These are phyloP conservation scores for Colletotrichum spaethianum DNA, from an alignment of 2,329 filamentous ascomycete species.

Conservation along the genomic window DNA sequence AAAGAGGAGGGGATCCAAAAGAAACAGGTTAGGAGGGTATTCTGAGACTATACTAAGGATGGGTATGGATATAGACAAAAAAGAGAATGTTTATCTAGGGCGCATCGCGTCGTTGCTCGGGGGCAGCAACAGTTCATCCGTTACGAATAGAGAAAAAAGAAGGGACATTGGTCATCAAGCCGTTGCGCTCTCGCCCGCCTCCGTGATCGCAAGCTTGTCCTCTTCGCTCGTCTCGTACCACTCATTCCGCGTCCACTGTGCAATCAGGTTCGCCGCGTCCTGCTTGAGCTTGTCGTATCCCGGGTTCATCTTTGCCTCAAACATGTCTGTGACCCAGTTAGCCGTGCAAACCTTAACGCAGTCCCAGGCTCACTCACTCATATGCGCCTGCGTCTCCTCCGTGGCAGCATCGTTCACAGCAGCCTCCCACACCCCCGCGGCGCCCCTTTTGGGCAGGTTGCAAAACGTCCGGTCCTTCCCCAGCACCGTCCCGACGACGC, in stretches of 20 bases:
- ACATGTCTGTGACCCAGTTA: slow-evolving; percentile 71
- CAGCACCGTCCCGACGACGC: slow-evolving; percentile 70
- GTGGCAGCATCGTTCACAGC: slow-evolving; percentile 83
- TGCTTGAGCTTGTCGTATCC: slow-evolving; percentile 78
- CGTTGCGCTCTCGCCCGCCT: slow-evolving; percentile 34
- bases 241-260: slow-evolving; percentile 73
- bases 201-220: slow-evolving; percentile 45
- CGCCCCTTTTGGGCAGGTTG: slow-evolving; percentile 75
- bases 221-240: slow-evolving; percentile 75
- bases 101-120: slow-evolving; percentile 16
- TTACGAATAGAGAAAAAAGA: background rate
- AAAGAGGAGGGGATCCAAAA: background rate
- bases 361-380: slow-evolving; percentile 62
- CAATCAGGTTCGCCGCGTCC: slow-evolving; percentile 75
- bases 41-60: slow-evolving; percentile 6
- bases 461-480: slow-evolving; percentile 89
- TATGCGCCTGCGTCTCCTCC: slow-evolving; percentile 88
- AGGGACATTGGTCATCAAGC: slow-evolving; percentile 13
- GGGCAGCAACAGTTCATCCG: slow-evolving; percentile 1
- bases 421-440: slow-evolving; percentile 73
- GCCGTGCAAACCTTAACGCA: background rate
- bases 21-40: slow-evolving; percentile 18
- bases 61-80: slow-evolving; percentile 38
- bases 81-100: slow-evolving; percentile 4
- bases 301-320: slow-evolving; percentile 79